Base-by-base conservation (phyloP, 2,329 filamentous ascomycete species). In the Zasmidium citrigriseum region DNA sequence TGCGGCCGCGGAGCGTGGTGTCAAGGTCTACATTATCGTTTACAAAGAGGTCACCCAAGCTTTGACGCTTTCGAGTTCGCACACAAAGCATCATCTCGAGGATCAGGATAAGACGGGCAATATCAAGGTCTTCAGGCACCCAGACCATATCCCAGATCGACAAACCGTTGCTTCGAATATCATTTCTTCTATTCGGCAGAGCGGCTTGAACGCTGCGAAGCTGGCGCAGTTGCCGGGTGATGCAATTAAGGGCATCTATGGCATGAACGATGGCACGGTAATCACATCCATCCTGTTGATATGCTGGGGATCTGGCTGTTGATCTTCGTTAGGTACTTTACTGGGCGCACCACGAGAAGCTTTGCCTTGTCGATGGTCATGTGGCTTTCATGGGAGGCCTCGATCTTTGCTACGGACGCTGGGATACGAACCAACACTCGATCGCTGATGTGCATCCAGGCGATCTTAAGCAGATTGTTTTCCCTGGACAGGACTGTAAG, bases 291-390 rank as follows among this genome's bases (percentile, higher is more conserved):
- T n/a, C n/a, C n/a, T n/a, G n/a, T n/a, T n/a, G n/a, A n/a, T n/a
- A n/a, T n/a, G n/a, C n/a, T n/a, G n/a, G n/a, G n/a, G n/a, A n/a
- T n/a, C n/a, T n/a, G n/a, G n/a, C n/a, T n/a, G n/a, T n/a, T n/a
- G n/a, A n/a, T n/a, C n/a, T n/a, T n/a, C n/a, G n/a, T n/a, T n/a
- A n/a, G n/a, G n/a, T 96, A 11, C 77, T 96, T 1, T 96, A 91
- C 75, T 96, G 92, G 92, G 91, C 91, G 2, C 92, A 96, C 68
- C 92, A 96, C 67, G 92, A 97, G 76, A 97, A 97, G 75, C 83
- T 96, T 0, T 91, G 90, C 65, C 72, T 96, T 1, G 78, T 97
- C 16, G 92, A 97, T 72, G 85, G 88, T n/a, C 80, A 81, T 10
- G 80, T 88, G 56, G 91, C 88, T 1, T 96, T 97, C 71, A 96